Conservation (phyloP, 495 filamentous ascomycete species). For the Hypoxylon perforatum region DNA sequence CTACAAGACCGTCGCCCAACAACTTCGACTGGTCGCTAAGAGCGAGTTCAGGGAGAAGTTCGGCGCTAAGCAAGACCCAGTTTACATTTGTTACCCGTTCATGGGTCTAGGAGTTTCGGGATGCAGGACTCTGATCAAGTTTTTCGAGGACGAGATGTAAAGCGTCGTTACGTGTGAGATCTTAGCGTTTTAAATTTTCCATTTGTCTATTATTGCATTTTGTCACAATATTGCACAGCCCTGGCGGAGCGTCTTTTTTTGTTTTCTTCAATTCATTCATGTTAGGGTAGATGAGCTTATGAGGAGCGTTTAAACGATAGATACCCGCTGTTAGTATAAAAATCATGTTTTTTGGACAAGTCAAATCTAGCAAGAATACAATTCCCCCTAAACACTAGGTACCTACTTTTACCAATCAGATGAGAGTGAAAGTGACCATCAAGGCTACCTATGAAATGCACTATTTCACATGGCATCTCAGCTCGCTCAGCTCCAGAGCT, state of each 20-base stretch:
- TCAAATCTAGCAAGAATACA: too few relatives aligned
- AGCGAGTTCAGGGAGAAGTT: conserved; percentile 89
- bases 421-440: too few relatives aligned
- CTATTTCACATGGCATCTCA: conserved; percentile 5
- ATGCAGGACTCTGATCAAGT: conserved; percentile 79
- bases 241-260: not conserved
- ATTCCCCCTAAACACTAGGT: too few relatives aligned
- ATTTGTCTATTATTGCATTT: not conserved
- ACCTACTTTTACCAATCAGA: too few relatives aligned
- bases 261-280: conserved; percentile 14
- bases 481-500: not conserved
- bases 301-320: conserved; percentile 22
- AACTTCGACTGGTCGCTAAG: conserved; percentile 82
- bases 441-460: too few relatives aligned
- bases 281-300: conserved; percentile 28
- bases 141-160: conserved; percentile 79
- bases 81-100: conserved; percentile 84
- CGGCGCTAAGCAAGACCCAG: conserved; percentile 77
- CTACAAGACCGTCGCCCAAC: conserved; percentile 79
- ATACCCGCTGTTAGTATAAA: conserved; percentile 29
- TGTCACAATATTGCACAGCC: not conserved
- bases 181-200: not conserved
- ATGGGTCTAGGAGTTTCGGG: conserved; percentile 82
- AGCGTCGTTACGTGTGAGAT: not conserved
- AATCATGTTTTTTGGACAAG: too few relatives aligned